Evolutionary conservation across 2,329 filamentous ascomycete species (phyloP).

Genomic region (Plenodomus tracheiphilus): DNA sequence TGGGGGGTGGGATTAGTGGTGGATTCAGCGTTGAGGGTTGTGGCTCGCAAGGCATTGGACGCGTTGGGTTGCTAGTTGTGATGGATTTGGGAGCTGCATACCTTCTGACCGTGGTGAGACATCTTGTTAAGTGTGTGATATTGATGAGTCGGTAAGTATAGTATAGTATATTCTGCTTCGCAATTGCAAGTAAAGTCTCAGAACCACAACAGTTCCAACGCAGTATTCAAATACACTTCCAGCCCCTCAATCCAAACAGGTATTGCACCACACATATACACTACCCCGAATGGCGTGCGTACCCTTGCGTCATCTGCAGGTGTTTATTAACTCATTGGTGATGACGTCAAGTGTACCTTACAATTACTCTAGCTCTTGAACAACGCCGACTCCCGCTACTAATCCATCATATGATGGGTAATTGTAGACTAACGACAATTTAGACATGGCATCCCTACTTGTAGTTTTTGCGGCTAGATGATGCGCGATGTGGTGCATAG

Average conservation of each 20-base stretch:
- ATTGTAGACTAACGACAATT: not conserved
- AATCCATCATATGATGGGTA: not conserved
- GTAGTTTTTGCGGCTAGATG: not conserved
- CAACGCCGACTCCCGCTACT: not conserved
- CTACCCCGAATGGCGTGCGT: not conserved
- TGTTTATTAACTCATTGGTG: not conserved
- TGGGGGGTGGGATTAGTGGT: slow-evolving; percentile 20
- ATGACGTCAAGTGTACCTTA: not conserved
- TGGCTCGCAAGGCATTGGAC: not conserved
- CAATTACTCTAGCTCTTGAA: not conserved
- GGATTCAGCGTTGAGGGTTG: not conserved
- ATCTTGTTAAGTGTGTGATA: slow-evolving; percentile 9
- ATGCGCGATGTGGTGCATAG: not conserved
- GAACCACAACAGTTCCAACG: not conserved
- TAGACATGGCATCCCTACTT: not conserved
- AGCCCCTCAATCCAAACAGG: not conserved
- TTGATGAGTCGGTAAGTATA: not conserved
- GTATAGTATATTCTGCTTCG: not conserved
- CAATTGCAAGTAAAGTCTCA: not conserved
- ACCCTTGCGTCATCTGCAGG: not conserved
- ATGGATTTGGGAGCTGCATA: slow-evolving; percentile 3
- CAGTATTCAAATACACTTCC: not conserved
- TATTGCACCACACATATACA: not conserved
- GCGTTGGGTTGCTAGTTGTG: too few relatives aligned
- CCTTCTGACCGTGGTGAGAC: slow-evolving; percentile 23